Conservation (phyloP, 2,329 filamentous ascomycete species). For the Diaporthe ampelina region DNA sequence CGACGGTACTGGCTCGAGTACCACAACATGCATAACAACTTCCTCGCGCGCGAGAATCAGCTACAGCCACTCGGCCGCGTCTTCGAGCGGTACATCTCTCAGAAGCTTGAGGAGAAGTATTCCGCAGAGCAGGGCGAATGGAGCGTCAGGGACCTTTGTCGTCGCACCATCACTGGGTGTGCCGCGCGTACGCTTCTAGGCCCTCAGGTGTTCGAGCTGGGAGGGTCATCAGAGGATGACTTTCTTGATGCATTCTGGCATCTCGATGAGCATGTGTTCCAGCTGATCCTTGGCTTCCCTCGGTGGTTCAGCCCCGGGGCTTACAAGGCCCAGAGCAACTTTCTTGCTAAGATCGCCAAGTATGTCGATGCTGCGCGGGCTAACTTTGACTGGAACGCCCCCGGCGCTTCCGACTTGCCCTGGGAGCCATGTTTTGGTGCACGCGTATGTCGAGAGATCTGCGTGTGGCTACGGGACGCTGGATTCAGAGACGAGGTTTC, state of each 20-base stretch:
- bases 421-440: slow-evolving; percentile 45
- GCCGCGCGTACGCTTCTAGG: background rate
- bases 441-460: slow-evolving; percentile 35
- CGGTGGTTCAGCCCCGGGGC: slow-evolving; percentile 40
- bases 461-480: slow-evolving; percentile 34
- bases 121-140: background rate
- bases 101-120: slow-evolving; percentile 36
- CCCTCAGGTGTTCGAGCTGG: slow-evolving; percentile 31
- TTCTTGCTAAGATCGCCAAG: slow-evolving; percentile 25
- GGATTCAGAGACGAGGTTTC: slow-evolving; percentile 10
- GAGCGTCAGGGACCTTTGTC: slow-evolving; percentile 27
- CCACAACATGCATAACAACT: slow-evolving; percentile 42
- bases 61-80: slow-evolving; percentile 37
- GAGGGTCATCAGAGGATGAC: slow-evolving; percentile 38
- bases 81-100: slow-evolving; percentile 39
- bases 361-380: slow-evolving; percentile 16
- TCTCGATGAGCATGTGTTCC: slow-evolving; percentile 40
- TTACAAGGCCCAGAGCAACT: slow-evolving; percentile 36
- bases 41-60: slow-evolving; percentile 37
- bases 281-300: slow-evolving; percentile 38
- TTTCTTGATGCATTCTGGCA: slow-evolving; percentile 43
- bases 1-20: slow-evolving; percentile 27
- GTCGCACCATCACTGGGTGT: slow-evolving; percentile 37
- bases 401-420: slow-evolving; percentile 30
- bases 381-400: slow-evolving; percentile 39